Base-by-base conservation (phyloP, 139 green algal species). In the Tetradesmus lagerheimii region DNA sequence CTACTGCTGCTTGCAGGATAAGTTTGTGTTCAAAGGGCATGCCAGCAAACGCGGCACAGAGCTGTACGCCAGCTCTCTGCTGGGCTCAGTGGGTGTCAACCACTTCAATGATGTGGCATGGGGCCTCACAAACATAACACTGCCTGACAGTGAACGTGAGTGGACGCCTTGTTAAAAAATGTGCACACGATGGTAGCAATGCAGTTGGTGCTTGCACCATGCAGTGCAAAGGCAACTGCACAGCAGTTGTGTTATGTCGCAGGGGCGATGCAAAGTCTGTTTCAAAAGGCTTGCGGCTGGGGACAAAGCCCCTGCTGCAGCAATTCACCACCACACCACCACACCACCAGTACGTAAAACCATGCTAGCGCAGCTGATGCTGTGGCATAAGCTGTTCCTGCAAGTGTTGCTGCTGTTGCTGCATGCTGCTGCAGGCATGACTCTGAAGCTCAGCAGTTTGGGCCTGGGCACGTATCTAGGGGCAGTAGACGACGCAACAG, bases 391-490 rank as follows among this genome's bases (percentile, higher is more conserved):
- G 76, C 37, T 84, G 31, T 47, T 39, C n/a, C n/a, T 71, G 45
- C n/a, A n/a, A n/a, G n/a, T 74, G 39, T 9, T 84, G 18, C 9
- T 35, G 41, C n/a, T 71, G 15, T 23, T 2, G 15, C 35, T 16
- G 1, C 45, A 25, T 31, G 35, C 64, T n/a, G 31, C 62, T 79
- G 76, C 66, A 81, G 89, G 6, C 15, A 35, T 43, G 25, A 34
- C 38, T 23, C 84, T 96, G 25, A 76, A 79, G 4, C 87, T 97
- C 12, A 93, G 90, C 86, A 93, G 89, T 75, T 78, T 98, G 29
- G 96, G 95, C 23, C 29, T 96, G 18, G 95, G 96, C 67, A 97
- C 96, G 34, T 97, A 97, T 86, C 88, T 98, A n/a, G 96, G 96
- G 0, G 66, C 89, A 14, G 34, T 71, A 3, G 93, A 97, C 85